Conservation (phyloP, 306 rosid species). For the Rosa lucieae region DNA sequence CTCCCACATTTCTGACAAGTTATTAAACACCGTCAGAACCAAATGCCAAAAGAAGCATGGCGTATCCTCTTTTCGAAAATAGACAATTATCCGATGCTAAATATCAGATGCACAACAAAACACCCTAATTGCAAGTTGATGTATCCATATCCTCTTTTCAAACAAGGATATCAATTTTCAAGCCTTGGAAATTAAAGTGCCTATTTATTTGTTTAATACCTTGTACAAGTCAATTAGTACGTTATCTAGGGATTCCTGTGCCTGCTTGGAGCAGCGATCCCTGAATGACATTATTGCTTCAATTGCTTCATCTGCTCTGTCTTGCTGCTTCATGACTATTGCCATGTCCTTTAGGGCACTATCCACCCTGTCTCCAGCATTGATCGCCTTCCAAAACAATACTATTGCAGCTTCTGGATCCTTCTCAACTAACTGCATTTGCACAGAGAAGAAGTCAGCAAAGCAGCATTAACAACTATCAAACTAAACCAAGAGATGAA, state of each 20-base stretch:
- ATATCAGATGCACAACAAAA: not conserved
- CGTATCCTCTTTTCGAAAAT: not conserved
- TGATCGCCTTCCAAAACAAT: slow-evolving; percentile 89
- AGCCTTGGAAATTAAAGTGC: not conserved
- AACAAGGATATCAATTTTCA: not conserved
- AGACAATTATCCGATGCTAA: not conserved
- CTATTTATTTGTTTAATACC: slow-evolving; percentile 35
- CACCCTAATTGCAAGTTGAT: not conserved
- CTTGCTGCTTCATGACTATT: slow-evolving; percentile 83
- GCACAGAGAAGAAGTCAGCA: not conserved
- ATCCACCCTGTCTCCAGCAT: slow-evolving; percentile 79
- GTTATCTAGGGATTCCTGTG: slow-evolving; percentile 91
- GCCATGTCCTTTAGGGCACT: slow-evolving; percentile 97
- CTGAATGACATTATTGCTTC: slow-evolving; percentile 82
- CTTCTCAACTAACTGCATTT: slow-evolving; percentile 64
- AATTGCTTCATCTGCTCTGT: slow-evolving; percentile 84
- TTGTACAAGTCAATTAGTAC: slow-evolving; percentile 87
- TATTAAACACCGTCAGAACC: slow-evolving; percentile 13
- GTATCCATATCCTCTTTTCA: not conserved
- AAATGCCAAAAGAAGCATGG: not conserved
- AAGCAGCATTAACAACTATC: not conserved
- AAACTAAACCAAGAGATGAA: not conserved
- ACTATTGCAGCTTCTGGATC: slow-evolving; percentile 78
- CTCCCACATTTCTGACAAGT: slow-evolving; percentile 77
- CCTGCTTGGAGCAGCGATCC: slow-evolving; percentile 69